A percentile compares a stretch with the other conserved stretches of the same genome.
These are phyloP conservation scores for Aphanoascus verrucosus DNA, from an alignment of 2,329 filamentous ascomycete genomes.

Conservation along the genomic window DNA sequence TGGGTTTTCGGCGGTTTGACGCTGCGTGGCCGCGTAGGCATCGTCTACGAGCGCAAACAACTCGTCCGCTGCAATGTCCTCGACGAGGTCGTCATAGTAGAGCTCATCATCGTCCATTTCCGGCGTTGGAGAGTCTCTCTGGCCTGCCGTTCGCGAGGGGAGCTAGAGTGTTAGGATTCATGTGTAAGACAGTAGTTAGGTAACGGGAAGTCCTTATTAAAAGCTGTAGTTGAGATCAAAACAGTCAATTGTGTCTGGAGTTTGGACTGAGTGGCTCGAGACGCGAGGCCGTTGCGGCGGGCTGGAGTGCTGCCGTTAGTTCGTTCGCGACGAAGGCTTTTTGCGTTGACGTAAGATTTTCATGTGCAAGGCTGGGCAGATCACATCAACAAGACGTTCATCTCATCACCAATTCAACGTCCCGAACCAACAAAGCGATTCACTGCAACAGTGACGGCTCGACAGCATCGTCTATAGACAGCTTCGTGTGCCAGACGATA, in stretches of 20 bases:
- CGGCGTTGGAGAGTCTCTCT: background rate
- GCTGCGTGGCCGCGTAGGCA: constrained; percentile 37
- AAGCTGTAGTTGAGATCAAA: background rate
- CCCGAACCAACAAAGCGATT: constrained; percentile 1
- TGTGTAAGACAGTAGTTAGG: background rate
- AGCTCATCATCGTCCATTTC: constrained; percentile 34
- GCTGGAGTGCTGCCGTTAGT: background rate
- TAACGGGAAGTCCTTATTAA: background rate
- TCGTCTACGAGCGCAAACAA: constrained; percentile 37
- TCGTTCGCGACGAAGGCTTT: background rate
- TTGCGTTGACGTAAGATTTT: constrained; percentile 8
- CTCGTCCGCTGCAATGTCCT: constrained; percentile 34
- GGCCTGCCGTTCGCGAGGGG: background rate
- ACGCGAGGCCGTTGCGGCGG: background rate
- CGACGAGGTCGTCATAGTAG: constrained; percentile 40
- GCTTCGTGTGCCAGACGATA: background rate
- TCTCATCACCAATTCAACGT: background rate
- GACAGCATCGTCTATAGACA: background rate
- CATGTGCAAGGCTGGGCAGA: constrained; percentile 8
- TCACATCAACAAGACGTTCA: background rate
- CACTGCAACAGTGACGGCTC: background rate
- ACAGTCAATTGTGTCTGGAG: background rate
- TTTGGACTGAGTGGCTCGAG: background rate
- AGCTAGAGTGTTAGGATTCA: constrained; percentile 1
- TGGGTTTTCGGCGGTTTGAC: constrained; percentile 14